These are phyloP conservation scores for Kodamaea lidongshanica DNA, from an alignment of 805 yeast genomes.

Conservation along the genomic window DNA sequence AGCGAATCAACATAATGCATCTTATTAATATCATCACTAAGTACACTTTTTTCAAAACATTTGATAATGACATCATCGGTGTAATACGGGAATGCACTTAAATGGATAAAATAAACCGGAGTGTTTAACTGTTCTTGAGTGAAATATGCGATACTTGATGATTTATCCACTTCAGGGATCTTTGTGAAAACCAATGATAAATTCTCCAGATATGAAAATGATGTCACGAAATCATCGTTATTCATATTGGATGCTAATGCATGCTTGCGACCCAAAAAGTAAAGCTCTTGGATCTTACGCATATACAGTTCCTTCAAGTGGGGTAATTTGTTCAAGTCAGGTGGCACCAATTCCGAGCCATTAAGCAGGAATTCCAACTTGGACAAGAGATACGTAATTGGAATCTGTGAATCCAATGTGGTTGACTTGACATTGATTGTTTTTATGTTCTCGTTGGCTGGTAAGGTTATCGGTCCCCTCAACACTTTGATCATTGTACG, in stretches of 20 bases:
- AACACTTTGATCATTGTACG: conserved; percentile 57
- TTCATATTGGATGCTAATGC: conserved; percentile 8
- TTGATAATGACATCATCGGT: conserved; percentile 36
- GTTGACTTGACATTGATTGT: conserved; percentile 51
- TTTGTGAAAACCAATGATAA: conserved; percentile 26
- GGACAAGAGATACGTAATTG: conserved; percentile 45
- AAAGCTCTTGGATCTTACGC: conserved; percentile 49
- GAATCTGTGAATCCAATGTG: conserved; percentile 50
- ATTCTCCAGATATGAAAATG: conserved; percentile 30
- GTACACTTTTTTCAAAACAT: conserved; percentile 34
- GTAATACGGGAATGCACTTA: conserved; percentile 27
- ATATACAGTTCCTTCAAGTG: conserved; percentile 44
- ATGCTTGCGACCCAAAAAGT: conserved; percentile 27
- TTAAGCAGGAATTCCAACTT: conserved; percentile 41
- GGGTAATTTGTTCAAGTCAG: conserved; percentile 27
- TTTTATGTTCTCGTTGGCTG: conserved; percentile 41
- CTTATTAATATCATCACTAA: conserved; percentile 27
- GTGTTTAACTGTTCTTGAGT: conserved; percentile 14
- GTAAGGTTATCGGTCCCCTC: conserved; percentile 55
- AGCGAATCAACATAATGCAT: conserved; percentile 35
- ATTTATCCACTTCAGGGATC: conserved; percentile 35
- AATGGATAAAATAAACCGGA: conserved; percentile 22
- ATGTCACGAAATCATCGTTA: conserved; percentile 19
- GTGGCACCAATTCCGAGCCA: conserved; percentile 42
- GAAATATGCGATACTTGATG: conserved; percentile 20